Evolutionary conservation across 306 rosid species (phyloP), one percentile per base, ranked within the genome.

Genomic region (Vachellia collinsii): DNA sequence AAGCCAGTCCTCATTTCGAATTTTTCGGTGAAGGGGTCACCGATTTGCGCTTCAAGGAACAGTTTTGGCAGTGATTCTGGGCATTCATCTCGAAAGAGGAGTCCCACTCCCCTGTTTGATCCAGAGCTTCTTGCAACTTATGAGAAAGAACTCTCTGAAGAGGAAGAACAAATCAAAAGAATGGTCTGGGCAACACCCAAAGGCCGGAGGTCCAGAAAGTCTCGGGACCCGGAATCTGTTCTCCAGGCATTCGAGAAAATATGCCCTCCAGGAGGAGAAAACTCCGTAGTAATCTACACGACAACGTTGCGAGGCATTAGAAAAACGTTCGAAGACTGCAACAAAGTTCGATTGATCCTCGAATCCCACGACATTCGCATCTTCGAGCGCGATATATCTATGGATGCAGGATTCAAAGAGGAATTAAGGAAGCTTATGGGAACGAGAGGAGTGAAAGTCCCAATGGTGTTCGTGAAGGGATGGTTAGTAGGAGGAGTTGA

Each of bases 381-480:
- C 75, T 22, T 84, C 0, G 99, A 96, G 90, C 87, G 98, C 14
- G 99, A 96, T 16, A 85, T 93, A 53, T 96, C 99, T 0, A 96
- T 96, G 99, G 97, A 96, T 87, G 90, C 93, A 0, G 99, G 98
- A 42, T 86, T 90, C n/a, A 92, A 85, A 79, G 99, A 93, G 82
- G 97, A 96, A 76, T 74, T 96, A 58, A 74, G 94, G 79, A 80
- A 84, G 80, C 80, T 96, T n/a, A 87, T 87, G 89, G 92, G 75
- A 6, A 86, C 87, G 0, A 89, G 88, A 17, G 90, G 87, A 23
- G 90, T 96, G 39, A 94, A 83, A 44, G 98, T 96, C 65, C 97
- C 98, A 0, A 81, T 89, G 23, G 84, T 96, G 47, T 96, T 93
- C 51, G 92, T 96, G 75, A 93, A 87, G 75, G 99, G 98, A 38